Conservation (phyloP, 139 green algal species). For the Tetraselmis chui region DNA sequence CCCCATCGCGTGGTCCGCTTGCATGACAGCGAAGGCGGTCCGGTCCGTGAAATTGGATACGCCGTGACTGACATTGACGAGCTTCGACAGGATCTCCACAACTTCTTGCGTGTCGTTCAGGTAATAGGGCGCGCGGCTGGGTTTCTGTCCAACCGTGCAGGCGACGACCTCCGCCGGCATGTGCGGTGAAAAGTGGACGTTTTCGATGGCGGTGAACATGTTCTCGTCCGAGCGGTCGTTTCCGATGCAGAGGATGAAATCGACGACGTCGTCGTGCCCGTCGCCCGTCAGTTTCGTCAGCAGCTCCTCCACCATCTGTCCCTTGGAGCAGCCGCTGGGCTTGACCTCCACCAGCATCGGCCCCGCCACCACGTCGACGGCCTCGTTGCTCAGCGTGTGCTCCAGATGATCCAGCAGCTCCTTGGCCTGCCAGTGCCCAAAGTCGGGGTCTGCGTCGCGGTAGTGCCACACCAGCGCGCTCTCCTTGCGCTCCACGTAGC, state of each 20-base stretch:
- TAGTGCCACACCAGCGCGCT: constrained; percentile 90
- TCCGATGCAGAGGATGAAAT: constrained; percentile 96
- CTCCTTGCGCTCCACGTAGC: constrained; percentile 88
- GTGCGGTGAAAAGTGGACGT: constrained; percentile 46
- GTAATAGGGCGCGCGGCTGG: constrained; percentile 89
- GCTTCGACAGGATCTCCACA: constrained; percentile 39
- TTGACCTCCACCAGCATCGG: constrained; percentile 90
- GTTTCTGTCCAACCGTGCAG: constrained; percentile 93
- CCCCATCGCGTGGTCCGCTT: constrained; percentile 7
- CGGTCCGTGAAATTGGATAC: background rate
- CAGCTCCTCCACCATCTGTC: constrained; percentile 63
- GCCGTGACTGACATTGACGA: constrained; percentile 16
- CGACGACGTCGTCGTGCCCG: constrained; percentile 24
- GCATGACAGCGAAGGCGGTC: background rate
- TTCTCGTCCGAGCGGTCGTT: constrained; percentile 97
- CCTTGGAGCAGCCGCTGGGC: constrained; percentile 67
- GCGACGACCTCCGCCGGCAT: constrained; percentile 76
- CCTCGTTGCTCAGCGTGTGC: constrained; percentile 82
- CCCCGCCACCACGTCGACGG: constrained; percentile 77
- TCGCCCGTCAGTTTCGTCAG: constrained; percentile 20
- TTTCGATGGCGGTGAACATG: constrained; percentile 93
- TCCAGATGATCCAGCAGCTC: constrained; percentile 98
- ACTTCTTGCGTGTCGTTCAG: constrained; percentile 89
- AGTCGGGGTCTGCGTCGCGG: constrained; percentile 90
- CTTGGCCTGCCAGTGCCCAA: constrained; percentile 96